These are phyloP conservation scores for Tolypocladium inflatum DNA, from an alignment of 2,329 filamentous ascomycete genomes.

Conservation along the genomic window DNA sequence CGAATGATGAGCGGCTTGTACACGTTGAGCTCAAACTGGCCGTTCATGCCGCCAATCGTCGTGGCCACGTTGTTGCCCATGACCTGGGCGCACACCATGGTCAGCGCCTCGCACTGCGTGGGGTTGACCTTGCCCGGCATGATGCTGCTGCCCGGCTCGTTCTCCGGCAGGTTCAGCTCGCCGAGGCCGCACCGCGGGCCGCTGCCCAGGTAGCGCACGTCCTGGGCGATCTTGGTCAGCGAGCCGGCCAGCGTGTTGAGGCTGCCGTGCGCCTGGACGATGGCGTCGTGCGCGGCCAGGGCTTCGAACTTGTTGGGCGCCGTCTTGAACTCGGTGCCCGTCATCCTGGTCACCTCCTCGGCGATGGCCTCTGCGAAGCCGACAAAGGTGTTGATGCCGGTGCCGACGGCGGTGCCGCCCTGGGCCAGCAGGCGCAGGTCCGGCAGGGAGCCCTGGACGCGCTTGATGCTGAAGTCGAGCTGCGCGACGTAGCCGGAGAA, in stretches of 20 bases:
- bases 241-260: constrained; percentile 89
- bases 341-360: constrained; percentile 83
- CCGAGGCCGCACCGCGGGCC: constrained; percentile 93
- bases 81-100: constrained; percentile 95
- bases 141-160: constrained; percentile 95
- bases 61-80: constrained; percentile 95
- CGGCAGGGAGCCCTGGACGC: constrained; percentile 73
- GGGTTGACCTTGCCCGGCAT: constrained; percentile 99
- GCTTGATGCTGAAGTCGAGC: constrained; percentile 81
- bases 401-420: constrained; percentile 93
- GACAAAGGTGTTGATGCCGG: constrained; percentile 93
- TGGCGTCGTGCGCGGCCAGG: constrained; percentile 87
- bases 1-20: constrained; percentile 97
- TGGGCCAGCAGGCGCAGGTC: constrained; percentile 83
- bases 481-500: constrained; percentile 97
- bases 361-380: constrained; percentile 94
- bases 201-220: constrained; percentile 93
- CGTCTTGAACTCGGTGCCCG: constrained; percentile 86
- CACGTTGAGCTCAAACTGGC: constrained; percentile 97
- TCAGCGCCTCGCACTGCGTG: constrained; percentile 94
- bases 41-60: constrained; percentile 92
- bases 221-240: constrained; percentile 96
- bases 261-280: constrained; percentile 87
- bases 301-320: constrained; percentile 99
- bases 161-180: constrained; percentile 89